phyloP scores from a whole-genome alignment of 306 rosid species.

The Cucurbita argyrosperma region DNA sequence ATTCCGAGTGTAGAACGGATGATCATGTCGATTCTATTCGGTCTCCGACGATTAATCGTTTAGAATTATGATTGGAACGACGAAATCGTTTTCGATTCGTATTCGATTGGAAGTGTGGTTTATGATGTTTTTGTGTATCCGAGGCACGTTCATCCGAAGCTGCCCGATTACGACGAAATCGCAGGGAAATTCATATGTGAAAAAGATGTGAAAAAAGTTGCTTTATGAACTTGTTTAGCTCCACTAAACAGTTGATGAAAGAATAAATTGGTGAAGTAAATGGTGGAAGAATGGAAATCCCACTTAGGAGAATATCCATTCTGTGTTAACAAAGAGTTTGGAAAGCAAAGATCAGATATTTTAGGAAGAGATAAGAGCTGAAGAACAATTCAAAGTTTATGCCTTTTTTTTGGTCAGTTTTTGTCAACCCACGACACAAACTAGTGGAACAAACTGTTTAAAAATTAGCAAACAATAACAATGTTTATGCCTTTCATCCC shows the following conservation, averaged over 20 bases:
- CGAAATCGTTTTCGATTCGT: not conserved
- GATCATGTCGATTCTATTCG: not conserved
- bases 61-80: not conserved
- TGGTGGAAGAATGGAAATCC: not conserved
- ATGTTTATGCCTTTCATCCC: too few relatives aligned
- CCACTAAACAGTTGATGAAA: not conserved
- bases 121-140: slow-evolving; percentile 15
- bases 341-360: not conserved
- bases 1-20: not conserved
- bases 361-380: not conserved
- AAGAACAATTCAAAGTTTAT: not conserved
- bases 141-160: slow-evolving; percentile 59
- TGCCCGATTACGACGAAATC: slow-evolving; percentile 60
- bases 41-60: not conserved
- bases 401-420: not conserved
- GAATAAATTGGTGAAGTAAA: not conserved
- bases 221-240: not conserved
- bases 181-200: slow-evolving; percentile 29
- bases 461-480: too few relatives aligned
- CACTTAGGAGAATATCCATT: not conserved
- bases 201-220: slow-evolving; percentile 2
- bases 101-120: not conserved
- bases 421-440: not conserved
- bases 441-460: not conserved
- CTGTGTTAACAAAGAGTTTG: not conserved